These are phyloP conservation scores for Mucor indicus DNA, from an alignment of 371 early-diverging fungal species.

Conservation along the genomic window DNA sequence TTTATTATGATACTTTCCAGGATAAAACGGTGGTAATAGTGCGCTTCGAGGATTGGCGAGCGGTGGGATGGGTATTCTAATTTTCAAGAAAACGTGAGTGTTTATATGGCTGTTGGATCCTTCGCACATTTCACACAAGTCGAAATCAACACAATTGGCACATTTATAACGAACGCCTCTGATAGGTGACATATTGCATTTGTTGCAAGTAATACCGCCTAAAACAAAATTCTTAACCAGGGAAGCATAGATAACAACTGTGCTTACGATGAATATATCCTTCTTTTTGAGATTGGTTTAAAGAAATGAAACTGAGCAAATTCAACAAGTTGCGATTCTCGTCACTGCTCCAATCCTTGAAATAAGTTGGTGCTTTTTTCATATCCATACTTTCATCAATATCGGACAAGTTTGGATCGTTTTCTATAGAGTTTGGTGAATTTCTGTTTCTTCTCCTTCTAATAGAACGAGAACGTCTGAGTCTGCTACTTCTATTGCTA, in stretches of 20 bases:
- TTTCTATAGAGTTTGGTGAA: conserved; percentile 4
- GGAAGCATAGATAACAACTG: not conserved
- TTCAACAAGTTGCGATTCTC: conserved; percentile 66
- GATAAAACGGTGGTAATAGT: conserved; percentile 81
- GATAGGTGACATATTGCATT: conserved; percentile 83
- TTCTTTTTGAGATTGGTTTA: conserved; percentile 85
- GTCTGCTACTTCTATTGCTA: conserved; percentile 1
- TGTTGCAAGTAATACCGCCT: conserved; percentile 91
- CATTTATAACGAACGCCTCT: conserved; percentile 92
- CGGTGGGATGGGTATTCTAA: conserved; percentile 92
- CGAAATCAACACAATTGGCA: conserved; percentile 89
- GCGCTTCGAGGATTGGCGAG: conserved; percentile 84
- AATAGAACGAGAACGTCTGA: conserved; percentile 31
- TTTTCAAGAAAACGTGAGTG: conserved; percentile 89
- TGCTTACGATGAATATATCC: conserved; percentile 76
- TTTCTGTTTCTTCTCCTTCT: conserved; percentile 26
- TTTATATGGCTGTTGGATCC: conserved; percentile 68
- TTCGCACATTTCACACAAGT: conserved; percentile 93
- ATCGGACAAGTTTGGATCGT: not conserved
- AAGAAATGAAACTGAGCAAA: conserved; percentile 83
- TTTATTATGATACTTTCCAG: conserved; percentile 43
- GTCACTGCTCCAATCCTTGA: conserved; percentile 48
- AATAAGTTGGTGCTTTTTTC: conserved; percentile 14
- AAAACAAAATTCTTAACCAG: not conserved
- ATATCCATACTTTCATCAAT: conserved; percentile 31